Evolutionary conservation across 1,139 yeast genomes (phyloP).

Genomic region (Candida sanyaensis): DNA sequence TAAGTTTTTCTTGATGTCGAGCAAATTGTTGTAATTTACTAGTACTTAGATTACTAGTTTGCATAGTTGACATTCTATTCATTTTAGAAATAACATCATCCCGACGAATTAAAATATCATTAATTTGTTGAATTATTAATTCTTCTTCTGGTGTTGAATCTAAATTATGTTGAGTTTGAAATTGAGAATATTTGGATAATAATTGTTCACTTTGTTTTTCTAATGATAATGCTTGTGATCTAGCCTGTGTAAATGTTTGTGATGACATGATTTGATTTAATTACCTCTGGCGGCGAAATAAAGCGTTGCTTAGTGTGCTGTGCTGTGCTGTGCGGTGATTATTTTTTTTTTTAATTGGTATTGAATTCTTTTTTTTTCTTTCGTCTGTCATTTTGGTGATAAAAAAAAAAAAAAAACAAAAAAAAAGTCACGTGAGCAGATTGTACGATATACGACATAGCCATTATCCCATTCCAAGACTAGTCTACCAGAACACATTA

Average conservation of each 20-base stretch:
- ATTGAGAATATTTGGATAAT: constrained; percentile 36
- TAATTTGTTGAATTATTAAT: constrained; percentile 54
- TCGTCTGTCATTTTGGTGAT: too few species aligned
- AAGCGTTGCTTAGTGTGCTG: too few species aligned
- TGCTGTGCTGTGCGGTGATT: neutral
- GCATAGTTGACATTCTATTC: constrained; percentile 24
- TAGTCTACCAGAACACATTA: too few species aligned
- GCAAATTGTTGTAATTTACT: constrained; percentile 80
- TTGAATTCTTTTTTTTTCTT: too few species aligned
- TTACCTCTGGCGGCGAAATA: neutral
- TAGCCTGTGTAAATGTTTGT: constrained; percentile 38
- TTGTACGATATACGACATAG: too few species aligned
- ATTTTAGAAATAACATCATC: constrained; percentile 33
- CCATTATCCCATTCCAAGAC: too few species aligned
- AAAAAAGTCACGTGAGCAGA: neutral
- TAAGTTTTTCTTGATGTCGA: constrained; percentile 76
- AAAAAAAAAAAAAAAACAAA: too few species aligned
- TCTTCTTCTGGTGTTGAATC: constrained; percentile 66
- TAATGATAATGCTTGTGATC: constrained; percentile 40
- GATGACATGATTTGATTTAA: constrained; percentile 30
- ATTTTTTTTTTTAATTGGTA: too few species aligned
- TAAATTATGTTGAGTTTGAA: constrained; percentile 23
- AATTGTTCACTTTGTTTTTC: constrained; percentile 46
- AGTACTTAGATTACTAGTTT: constrained; percentile 50
- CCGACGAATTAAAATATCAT: constrained; percentile 33